phyloP scores from a whole-genome alignment of 2,329 filamentous ascomycete genomes.

The Blumeria hordei region DNA sequence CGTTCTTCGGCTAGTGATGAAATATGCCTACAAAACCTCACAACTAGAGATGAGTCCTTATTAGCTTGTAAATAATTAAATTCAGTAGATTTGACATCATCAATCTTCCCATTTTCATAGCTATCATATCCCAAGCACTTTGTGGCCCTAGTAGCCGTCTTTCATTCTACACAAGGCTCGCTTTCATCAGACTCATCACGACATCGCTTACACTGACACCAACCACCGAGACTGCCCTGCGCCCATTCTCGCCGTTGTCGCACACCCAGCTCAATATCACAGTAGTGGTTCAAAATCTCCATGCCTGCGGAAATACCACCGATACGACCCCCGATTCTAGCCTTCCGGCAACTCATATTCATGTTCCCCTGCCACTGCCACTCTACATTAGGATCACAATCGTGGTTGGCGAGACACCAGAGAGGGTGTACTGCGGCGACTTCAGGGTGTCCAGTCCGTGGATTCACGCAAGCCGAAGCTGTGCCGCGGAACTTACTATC shows the following conservation, averaged over 20 bases:
- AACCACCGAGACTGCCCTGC: conserved; percentile 61
- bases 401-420: conserved; percentile 93
- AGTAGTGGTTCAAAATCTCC: conserved; percentile 87
- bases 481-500: conserved; percentile 79
- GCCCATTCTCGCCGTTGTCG: conserved; percentile 75
- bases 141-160: too few relatives aligned
- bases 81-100: too few relatives aligned
- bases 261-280: conserved; percentile 58
- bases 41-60: too few relatives aligned
- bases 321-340: conserved; percentile 25
- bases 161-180: not conserved
- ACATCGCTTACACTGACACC: conserved; percentile 71
- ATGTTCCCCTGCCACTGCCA: conserved; percentile 84
- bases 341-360: conserved; percentile 38
- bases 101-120: too few relatives aligned
- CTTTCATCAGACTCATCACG: conserved; percentile 35
- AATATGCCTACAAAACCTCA: too few relatives aligned
- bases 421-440: conserved; percentile 83
- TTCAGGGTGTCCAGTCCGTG: conserved; percentile 59
- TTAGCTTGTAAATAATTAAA: too few relatives aligned
- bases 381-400: conserved; percentile 78
- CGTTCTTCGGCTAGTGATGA: too few relatives aligned
- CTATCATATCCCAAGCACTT: too few relatives aligned
- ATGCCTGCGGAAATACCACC: conserved; percentile 52
- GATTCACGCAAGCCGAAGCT: conserved; percentile 61